A percentile compares a stretch with the other conserved stretches of the same genome.
phyloP scores from a whole-genome alignment of 345 rosid species.

The Isatis tinctoria region DNA sequence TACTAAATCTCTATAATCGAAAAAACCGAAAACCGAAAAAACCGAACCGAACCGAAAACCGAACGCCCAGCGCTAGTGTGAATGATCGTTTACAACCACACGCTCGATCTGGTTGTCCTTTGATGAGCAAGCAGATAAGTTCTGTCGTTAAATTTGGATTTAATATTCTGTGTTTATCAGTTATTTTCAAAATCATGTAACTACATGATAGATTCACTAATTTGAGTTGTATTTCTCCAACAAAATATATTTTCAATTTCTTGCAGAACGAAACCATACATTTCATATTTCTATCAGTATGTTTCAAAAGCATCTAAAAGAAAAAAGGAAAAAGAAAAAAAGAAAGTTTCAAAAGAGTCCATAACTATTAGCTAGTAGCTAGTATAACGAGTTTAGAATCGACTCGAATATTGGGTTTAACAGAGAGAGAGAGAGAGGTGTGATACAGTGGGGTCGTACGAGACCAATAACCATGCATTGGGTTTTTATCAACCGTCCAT shows the following conservation, averaged over 20 bases:
- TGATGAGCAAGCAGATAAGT: background rate
- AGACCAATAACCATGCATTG: background rate
- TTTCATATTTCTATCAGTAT: background rate
- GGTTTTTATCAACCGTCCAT: background rate
- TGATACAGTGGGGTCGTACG: background rate
- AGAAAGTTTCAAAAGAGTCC: background rate
- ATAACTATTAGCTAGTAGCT: no score
- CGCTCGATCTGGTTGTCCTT: constrained; percentile 25
- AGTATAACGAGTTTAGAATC: background rate
- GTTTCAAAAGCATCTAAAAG: background rate
- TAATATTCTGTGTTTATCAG: background rate
- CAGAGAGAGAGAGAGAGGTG: background rate
- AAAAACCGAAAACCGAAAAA: no score
- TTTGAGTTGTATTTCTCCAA: background rate
- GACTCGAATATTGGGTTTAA: background rate
- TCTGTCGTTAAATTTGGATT: background rate
- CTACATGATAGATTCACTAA: background rate
- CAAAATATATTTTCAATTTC: background rate
- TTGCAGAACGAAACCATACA: background rate
- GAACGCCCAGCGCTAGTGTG: no score
- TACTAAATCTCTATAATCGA: no score
- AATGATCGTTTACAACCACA: constrained; percentile 8
- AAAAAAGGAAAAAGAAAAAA: no score
- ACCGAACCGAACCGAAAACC: no score
- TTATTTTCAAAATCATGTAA: background rate